Conservation (phyloP, 768 basidiomycete genomes). For the Pleurotus platypus region DNA sequence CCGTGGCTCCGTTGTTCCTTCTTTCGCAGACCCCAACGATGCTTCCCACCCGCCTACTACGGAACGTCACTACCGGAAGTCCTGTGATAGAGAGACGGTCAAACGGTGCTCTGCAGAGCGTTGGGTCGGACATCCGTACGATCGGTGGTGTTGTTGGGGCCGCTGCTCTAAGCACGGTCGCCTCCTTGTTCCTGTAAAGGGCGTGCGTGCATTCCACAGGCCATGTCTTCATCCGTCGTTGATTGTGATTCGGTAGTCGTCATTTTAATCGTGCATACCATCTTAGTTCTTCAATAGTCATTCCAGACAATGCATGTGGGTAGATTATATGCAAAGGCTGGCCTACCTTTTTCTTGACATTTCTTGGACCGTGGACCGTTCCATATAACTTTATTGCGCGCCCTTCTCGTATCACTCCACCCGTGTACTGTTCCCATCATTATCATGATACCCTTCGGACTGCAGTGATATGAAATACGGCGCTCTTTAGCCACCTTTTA, state of each 20-base stretch:
- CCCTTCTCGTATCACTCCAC: background rate
- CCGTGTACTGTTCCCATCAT: background rate
- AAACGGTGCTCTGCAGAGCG: conserved; percentile 11
- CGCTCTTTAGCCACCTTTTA: too few species aligned
- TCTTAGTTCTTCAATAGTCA: background rate
- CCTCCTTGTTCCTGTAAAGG: conserved; percentile 1
- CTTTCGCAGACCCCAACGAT: conserved; percentile 77
- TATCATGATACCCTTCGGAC: background rate
- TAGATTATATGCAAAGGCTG: background rate
- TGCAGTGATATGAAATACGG: too few species aligned
- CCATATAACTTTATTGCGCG: background rate
- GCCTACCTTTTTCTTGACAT: background rate
- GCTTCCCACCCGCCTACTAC: conserved; percentile 70
- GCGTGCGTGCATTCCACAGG: background rate
- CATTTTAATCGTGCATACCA: background rate
- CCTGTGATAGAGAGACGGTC: conserved; percentile 18
- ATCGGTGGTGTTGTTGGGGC: background rate
- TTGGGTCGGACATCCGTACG: background rate
- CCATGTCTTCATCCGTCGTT: background rate
- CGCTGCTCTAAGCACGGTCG: background rate
- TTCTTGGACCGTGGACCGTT: conserved; percentile 5
- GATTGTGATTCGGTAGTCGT: background rate
- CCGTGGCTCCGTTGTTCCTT: conserved; percentile 68
- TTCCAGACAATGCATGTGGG: background rate
- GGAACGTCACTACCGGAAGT: conserved; percentile 40